Conservation (phyloP, 2,329 filamentous ascomycete species). For the Lachnellula occidentalis region DNA sequence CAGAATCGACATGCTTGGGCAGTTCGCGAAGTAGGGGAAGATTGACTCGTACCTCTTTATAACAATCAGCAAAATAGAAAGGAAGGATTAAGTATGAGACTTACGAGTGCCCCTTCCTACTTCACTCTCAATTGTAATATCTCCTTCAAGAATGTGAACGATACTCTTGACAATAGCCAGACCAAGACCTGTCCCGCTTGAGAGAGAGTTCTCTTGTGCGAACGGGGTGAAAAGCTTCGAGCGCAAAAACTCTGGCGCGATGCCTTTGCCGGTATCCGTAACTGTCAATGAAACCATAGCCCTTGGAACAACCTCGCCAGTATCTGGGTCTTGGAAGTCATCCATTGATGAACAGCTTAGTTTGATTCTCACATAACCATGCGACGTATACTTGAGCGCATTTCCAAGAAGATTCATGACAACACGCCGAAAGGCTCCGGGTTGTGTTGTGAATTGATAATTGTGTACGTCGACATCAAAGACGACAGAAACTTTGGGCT, state of each 20-base stretch:
- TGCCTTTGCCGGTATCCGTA: conserved; percentile 66
- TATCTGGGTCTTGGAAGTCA: conserved; percentile 15
- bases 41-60: conserved; percentile 28
- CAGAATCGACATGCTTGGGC: conserved; percentile 17
- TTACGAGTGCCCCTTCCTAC: conserved; percentile 51
- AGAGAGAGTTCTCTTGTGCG: conserved; percentile 56
- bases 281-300: conserved; percentile 56
- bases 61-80: conserved; percentile 9
- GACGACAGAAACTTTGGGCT: conserved; percentile 26
- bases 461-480: conserved; percentile 27
- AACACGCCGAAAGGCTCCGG: conserved; percentile 45
- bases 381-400: conserved; percentile 55
- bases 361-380: conserved; percentile 44
- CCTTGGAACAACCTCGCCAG: conserved; percentile 18
- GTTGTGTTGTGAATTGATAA: conserved; percentile 43
- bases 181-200: conserved; percentile 57
- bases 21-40: conserved; percentile 28
- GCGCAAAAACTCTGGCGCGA: conserved; percentile 57
- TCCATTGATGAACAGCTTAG: conserved; percentile 25
- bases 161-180: conserved; percentile 60
- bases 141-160: conserved; percentile 54
- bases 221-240: conserved; percentile 59
- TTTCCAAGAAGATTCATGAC: conserved; percentile 62
- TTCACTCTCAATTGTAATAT: conserved; percentile 52
- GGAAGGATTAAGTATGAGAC: background rate